Evolutionary conservation across 2,329 filamentous ascomycete species (phyloP).

Genomic region (Xylariaceae sp.): DNA sequence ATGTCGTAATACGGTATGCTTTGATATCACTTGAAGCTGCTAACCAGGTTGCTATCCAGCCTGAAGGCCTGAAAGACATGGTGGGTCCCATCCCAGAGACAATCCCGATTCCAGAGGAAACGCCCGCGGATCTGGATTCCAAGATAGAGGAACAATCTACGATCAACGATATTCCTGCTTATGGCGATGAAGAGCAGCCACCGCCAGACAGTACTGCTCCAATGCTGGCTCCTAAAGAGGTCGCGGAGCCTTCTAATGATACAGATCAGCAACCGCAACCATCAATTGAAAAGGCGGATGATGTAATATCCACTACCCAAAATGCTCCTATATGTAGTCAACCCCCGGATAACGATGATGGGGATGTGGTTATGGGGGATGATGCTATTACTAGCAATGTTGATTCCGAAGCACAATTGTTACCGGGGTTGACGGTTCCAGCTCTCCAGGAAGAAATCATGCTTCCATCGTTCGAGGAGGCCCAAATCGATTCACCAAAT

Average conservation of each 20-base stretch:
- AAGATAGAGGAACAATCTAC: slow-evolving; percentile 21
- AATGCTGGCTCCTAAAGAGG: slow-evolving; percentile 12
- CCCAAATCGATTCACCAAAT: slow-evolving; percentile 23
- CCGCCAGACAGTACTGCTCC: slow-evolving; percentile 19
- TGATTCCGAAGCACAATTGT: slow-evolving; percentile 18
- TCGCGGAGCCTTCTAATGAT: slow-evolving; percentile 4
- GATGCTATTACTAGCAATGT: slow-evolving; percentile 27
- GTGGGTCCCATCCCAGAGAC: slow-evolving; percentile 38
- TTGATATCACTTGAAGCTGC: slow-evolving; percentile 45
- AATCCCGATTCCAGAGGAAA: slow-evolving; percentile 24
- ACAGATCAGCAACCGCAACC: slow-evolving; percentile 23
- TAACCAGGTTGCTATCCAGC: slow-evolving; percentile 42
- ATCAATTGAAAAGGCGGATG: slow-evolving; percentile 28
- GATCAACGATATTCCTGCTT: slow-evolving; percentile 1
- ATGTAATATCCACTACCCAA: slow-evolving; percentile 16
- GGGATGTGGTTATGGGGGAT: slow-evolving; percentile 35
- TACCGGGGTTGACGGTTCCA: slow-evolving; percentile 13
- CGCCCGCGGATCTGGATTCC: slow-evolving; percentile 17
- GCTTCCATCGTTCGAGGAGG: slow-evolving; percentile 27
- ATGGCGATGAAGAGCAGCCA: slow-evolving; percentile 6
- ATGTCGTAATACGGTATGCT: slow-evolving; percentile 43
- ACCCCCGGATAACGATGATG: slow-evolving; percentile 23
- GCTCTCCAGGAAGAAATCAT: slow-evolving; percentile 19
- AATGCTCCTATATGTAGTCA: slow-evolving; percentile 12
- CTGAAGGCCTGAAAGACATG: slow-evolving; percentile 40